phyloP scores from a whole-genome alignment of 2,329 filamentous ascomycete genomes.

The Thermomyces lanuginosus region DNA sequence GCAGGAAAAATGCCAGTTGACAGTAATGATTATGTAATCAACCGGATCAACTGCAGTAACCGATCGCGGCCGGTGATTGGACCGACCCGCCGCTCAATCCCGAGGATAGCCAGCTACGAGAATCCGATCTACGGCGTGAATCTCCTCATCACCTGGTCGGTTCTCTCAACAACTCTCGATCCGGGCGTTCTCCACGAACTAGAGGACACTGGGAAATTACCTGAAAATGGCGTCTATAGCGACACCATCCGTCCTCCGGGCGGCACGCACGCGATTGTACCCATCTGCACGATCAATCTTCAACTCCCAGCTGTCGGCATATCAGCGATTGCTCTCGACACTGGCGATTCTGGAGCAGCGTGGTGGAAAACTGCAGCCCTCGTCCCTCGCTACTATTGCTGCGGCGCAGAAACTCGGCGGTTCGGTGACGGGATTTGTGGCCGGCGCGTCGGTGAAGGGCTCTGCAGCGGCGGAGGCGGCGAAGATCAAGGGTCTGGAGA shows the following conservation, averaged over 20 bases:
- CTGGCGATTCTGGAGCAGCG: constrained; percentile 85
- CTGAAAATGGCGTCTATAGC: constrained; percentile 15
- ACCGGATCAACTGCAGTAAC: too few species aligned
- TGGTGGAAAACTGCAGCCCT: constrained; percentile 68
- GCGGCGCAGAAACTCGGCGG: constrained; percentile 79
- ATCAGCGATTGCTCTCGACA: constrained; percentile 62
- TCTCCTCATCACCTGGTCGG: background rate
- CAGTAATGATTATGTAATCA: background rate
- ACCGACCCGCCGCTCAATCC: too few species aligned
- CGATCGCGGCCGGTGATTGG: constrained; percentile 1
- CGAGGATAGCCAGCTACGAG: constrained; percentile 1
- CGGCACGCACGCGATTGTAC: constrained; percentile 31
- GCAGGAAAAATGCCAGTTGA: constrained; percentile 1
- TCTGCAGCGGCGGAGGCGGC: constrained; percentile 64
- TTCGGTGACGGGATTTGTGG: constrained; percentile 70
- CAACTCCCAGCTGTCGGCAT: constrained; percentile 36
- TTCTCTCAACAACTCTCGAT: constrained; percentile 2
- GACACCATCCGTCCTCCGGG: constrained; percentile 25
- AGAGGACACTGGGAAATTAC: background rate
- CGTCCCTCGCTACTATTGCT: constrained; percentile 69
- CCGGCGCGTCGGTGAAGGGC: constrained; percentile 58
- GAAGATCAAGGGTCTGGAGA: constrained; percentile 79
- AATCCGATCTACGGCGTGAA: background rate
- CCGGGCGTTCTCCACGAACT: background rate
- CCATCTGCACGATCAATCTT: constrained; percentile 22